Conservation (phyloP, 208 protist species). For the Histomonas meleagridis region DNA sequence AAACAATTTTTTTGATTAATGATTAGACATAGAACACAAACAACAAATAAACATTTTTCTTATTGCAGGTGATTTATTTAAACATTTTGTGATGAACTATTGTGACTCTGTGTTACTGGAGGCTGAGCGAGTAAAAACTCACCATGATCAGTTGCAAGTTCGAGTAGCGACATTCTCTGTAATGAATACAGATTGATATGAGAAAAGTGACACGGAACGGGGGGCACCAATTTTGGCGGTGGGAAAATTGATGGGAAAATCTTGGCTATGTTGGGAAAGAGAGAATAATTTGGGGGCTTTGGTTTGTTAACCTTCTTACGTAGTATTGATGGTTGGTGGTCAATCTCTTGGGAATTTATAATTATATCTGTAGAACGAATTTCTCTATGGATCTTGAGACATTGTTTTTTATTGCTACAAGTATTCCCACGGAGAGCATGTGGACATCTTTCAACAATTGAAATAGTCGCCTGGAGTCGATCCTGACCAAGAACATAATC, state of each 20-base stretch:
- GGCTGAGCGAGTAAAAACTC: too few species aligned
- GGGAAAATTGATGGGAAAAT: neutral
- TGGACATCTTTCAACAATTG: neutral
- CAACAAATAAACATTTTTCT: too few species aligned
- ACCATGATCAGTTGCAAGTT: too few species aligned
- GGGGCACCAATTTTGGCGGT: neutral
- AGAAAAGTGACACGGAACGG: too few species aligned
- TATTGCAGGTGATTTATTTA: too few species aligned
- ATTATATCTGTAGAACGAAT: neutral
- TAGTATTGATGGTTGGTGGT: neutral
- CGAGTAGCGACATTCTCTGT: too few species aligned
- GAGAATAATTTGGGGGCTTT: neutral
- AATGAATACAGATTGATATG: too few species aligned
- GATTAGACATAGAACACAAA: too few species aligned
- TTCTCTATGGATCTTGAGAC: neutral
- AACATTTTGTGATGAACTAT: too few species aligned
- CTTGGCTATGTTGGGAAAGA: neutral
- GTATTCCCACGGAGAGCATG: neutral
- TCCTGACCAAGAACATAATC: neutral
- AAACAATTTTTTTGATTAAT: too few species aligned
- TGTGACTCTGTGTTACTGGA: too few species aligned
- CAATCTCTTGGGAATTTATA: neutral
- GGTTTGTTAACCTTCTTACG: neutral
- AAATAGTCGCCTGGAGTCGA: neutral
- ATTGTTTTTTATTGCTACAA: neutral